Percentiles rank a stretch among this genome's conserved stretches.
phyloP scores from a whole-genome alignment of 1,284 basidiomycete species.

The Somion occarium region DNA sequence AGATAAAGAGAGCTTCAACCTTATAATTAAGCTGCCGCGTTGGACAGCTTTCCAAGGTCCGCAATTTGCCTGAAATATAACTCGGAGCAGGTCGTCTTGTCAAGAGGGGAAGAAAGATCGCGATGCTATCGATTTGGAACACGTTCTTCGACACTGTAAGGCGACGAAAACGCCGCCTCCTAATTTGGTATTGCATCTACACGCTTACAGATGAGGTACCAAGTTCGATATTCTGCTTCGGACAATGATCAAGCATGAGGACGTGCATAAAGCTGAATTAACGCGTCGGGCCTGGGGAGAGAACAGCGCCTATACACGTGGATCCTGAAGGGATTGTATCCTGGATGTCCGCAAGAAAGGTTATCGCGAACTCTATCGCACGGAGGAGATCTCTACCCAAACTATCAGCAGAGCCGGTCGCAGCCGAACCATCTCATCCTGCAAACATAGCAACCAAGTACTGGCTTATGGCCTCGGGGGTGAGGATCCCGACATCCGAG shows the following conservation, averaged over 20 bases:
- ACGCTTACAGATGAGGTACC: not conserved
- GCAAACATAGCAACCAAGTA: conserved; percentile 90
- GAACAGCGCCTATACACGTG: not conserved
- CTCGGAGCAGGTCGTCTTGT: not conserved
- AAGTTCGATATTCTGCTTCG: not conserved
- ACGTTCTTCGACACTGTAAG: not conserved
- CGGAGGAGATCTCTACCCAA: conserved; percentile 19
- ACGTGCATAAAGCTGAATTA: too few relatives aligned
- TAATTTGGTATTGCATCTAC: not conserved
- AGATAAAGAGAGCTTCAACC: conserved; percentile 1
- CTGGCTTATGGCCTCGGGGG: conserved; percentile 74
- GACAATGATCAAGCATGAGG: not conserved
- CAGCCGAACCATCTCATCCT: conserved; percentile 37
- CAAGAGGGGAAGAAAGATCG: not conserved
- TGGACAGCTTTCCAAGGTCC: not conserved
- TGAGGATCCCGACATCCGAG: conserved; percentile 88
- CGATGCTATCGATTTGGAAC: conserved; percentile 7
- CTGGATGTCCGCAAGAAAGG: conserved; percentile 24
- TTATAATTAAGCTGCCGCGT: not conserved
- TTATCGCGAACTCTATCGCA: conserved; percentile 36
- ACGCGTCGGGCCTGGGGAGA: not conserved
- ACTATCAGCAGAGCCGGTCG: conserved; percentile 15
- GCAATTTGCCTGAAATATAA: not conserved
- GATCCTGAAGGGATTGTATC: not conserved
- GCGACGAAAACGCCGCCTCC: not conserved